phyloP scores from a whole-genome alignment of 805 yeast genomes.

The Kodamaea neixiangensis region DNA sequence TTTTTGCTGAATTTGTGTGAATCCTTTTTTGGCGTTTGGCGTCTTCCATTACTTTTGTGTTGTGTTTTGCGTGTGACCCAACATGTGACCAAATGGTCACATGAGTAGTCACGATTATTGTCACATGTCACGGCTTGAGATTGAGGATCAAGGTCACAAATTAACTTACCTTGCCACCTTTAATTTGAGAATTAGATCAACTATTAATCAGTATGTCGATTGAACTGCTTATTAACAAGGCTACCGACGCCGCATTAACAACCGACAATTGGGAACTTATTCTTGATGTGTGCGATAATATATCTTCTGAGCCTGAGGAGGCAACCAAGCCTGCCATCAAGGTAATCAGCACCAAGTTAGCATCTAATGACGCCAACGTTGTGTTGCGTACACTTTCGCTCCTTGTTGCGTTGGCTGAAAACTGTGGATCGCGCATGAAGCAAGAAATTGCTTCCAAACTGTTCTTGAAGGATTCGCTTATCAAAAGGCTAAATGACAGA shows the following conservation, averaged over 20 bases:
- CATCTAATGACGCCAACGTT: slow-evolving; percentile 41
- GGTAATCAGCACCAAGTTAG: slow-evolving; percentile 25
- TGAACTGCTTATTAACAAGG: slow-evolving; percentile 25
- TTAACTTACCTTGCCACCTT: slow-evolving; percentile 8
- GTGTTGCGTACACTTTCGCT: slow-evolving; percentile 39
- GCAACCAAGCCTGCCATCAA: slow-evolving; percentile 36
- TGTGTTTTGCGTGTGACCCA: too few relatives aligned
- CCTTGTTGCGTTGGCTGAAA: slow-evolving; percentile 42
- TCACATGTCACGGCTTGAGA: too few relatives aligned
- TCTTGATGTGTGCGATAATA: slow-evolving; percentile 43
- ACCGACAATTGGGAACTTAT: slow-evolving; percentile 47
- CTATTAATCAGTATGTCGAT: slow-evolving; percentile 1
- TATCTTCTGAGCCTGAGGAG: slow-evolving; percentile 38
- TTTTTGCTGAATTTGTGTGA: neutral
- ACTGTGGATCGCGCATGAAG: slow-evolving; percentile 47
- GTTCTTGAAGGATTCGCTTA: slow-evolving; percentile 35
- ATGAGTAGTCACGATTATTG: neutral
- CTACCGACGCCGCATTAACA: slow-evolving; percentile 45
- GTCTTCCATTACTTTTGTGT: neutral
- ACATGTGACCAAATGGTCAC: neutral
- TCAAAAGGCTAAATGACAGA: slow-evolving; percentile 51
- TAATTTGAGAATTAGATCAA: neutral
- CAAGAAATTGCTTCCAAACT: slow-evolving; percentile 43
- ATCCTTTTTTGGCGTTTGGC: neutral
- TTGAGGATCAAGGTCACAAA: neutral